phyloP scores from a whole-genome alignment of 208 protist species.

The Trypanosoma platydactyli region DNA sequence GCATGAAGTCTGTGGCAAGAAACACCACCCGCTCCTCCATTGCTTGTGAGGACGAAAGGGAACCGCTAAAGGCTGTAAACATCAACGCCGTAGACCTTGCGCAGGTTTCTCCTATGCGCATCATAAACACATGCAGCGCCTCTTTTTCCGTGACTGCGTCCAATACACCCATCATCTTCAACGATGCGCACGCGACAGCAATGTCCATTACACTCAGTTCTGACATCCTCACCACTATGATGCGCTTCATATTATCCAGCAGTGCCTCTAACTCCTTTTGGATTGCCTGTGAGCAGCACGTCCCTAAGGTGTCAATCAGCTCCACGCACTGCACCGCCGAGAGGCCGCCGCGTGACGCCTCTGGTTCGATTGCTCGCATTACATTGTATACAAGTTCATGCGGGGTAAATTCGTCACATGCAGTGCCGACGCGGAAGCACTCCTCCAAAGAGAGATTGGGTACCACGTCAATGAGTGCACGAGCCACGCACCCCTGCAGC shows the following conservation, averaged over 20 bases:
- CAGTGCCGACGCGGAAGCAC: conserved; percentile 52
- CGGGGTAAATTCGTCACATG: conserved; percentile 51
- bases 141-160: conserved; percentile 26
- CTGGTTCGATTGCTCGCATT: conserved; percentile 42
- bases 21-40: conserved; percentile 74
- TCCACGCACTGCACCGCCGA: conserved; percentile 50
- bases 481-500: conserved; percentile 48
- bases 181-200: conserved; percentile 63
- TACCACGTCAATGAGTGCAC: conserved; percentile 48
- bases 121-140: conserved; percentile 42
- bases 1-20: conserved; percentile 77
- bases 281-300: conserved; percentile 18
- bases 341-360: conserved; percentile 31
- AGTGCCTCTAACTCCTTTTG: conserved; percentile 25
- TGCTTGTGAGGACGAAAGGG: conserved; percentile 42
- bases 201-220: conserved; percentile 65
- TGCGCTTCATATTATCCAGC: conserved; percentile 22
- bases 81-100: conserved; percentile 72
- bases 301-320: conserved; percentile 58
- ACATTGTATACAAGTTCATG: conserved; percentile 46
- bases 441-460: conserved; percentile 77
- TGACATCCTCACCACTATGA: conserved; percentile 28
- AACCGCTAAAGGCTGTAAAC: conserved; percentile 45
- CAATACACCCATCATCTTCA: conserved; percentile 28
- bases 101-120: conserved; percentile 38